Base-by-base conservation (phyloP, 805 yeast species). In the Wickerhamomyces hampshirensis region DNA sequence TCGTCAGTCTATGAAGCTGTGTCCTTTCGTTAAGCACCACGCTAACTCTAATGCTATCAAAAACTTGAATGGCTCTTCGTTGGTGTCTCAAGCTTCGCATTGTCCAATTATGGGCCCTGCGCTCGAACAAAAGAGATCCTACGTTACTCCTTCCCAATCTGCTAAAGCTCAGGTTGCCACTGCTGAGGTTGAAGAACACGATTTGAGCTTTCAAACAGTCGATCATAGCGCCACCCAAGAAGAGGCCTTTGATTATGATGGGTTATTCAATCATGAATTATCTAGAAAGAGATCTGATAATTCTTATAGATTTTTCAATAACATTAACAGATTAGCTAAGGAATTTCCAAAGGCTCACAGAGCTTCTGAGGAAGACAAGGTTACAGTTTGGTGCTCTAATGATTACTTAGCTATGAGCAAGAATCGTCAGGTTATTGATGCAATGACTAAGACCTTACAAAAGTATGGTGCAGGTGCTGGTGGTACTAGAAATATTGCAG, bases 401-500 rank as follows among this genome's bases (percentile, higher is more conserved):
- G 99, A 93, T 63, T 93, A 93, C 60, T 71, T 93, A 43, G 97
- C 98, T 10, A 85, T 93, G 93, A 91, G 96, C 35, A 79, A 77
- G 54, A 84, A 91, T 59, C 73, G 72, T 44, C 66, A 71, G 44
- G 91, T 91, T 30, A 65, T 87, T 41, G 65, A 74, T 13, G 78
- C 77, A 38, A 93, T 91, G 91, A 81, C 82, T 50, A 59, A 68
- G 33, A 80, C 95, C 13, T 71, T 93, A 60, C 84, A 83, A 51
- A 78, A 75, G 66, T 93, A 93, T 59, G 99, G 99, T 53, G 84
- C 96, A 5, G 99, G 99, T 52, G 96, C 99, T 7, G 99, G 99
- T 56, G 99, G 99, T 50, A 93, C 99, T 33, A 76, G 99, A 57
- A 93, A 93, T 66, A 93, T 93, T 60, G 98, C 99, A 2, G 99